Evolutionary conservation across 192 early-diverging fungal species (phyloP).

Genomic region (Martensiomyces pterosporus): DNA sequence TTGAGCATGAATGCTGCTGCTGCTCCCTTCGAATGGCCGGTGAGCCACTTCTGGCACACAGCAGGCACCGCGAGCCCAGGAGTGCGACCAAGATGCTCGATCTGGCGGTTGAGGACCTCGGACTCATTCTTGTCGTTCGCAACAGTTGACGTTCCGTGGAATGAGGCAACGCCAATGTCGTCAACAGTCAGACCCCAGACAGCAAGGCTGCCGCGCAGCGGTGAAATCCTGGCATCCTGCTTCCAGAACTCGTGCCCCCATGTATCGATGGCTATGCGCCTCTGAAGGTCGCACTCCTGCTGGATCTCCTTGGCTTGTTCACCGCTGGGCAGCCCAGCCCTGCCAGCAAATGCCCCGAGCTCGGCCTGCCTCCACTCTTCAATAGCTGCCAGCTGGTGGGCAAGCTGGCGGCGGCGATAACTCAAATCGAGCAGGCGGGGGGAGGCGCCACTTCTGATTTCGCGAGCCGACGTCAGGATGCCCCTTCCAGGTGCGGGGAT

Average conservation of each 20-base stretch:
- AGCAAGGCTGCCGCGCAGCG: slow-evolving; percentile 34
- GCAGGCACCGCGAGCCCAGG: neutral
- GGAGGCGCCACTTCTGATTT: slow-evolving; percentile 53
- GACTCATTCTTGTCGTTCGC: neutral
- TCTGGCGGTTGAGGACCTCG: neutral
- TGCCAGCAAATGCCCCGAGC: too few species aligned
- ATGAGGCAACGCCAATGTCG: neutral
- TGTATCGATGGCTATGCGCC: too few species aligned
- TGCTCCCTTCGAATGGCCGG: neutral
- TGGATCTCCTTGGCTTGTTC: too few species aligned
- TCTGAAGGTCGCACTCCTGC: too few species aligned
- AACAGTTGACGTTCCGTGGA: neutral
- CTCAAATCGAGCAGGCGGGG: slow-evolving; percentile 73
- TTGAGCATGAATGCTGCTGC: neutral
- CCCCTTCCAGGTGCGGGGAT: slow-evolving; percentile 87
- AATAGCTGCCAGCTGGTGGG: slow-evolving; percentile 11
- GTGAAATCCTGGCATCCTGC: slow-evolving; percentile 67
- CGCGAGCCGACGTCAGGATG: slow-evolving; percentile 82
- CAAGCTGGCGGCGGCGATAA: slow-evolving; percentile 72
- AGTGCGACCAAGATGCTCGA: neutral
- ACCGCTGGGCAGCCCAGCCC: too few species aligned
- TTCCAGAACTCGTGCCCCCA: slow-evolving; percentile 80
- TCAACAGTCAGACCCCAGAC: neutral
- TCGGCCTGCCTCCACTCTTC: neutral
- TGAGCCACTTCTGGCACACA: neutral